Evolutionary conservation across 768 basidiomycete species (phyloP).

Genomic region (Rhodotorula toruloides): DNA sequence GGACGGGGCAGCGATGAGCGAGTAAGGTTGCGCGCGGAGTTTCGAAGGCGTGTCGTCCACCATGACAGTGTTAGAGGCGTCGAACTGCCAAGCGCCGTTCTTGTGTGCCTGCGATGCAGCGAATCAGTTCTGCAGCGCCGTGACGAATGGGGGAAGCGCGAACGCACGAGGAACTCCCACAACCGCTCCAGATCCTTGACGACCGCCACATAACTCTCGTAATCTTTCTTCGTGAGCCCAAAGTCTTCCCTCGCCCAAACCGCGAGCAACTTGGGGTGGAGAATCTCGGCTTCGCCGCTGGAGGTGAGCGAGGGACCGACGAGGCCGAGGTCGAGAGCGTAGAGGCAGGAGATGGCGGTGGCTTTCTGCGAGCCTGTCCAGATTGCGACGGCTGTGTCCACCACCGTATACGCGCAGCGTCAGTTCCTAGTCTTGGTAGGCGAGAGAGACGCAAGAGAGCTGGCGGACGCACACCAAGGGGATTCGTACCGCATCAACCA

Average conservation of each 20-base stretch:
- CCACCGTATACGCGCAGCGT: no score
- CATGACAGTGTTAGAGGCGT: conserved; percentile 21
- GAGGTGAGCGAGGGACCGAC: conserved; percentile 23
- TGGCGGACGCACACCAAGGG: conserved; percentile 19
- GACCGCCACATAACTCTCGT: conserved; percentile 17
- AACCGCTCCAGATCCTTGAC: conserved; percentile 28
- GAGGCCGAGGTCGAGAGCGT: conserved; percentile 30
- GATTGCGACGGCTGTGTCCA: conserved; percentile 22
- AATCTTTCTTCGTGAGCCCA: conserved; percentile 20
- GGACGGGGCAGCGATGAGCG: conserved; percentile 26
- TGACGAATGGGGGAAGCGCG: no score
- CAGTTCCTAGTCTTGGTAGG: no score
- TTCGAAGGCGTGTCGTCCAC: conserved; percentile 34
- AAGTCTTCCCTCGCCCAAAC: conserved; percentile 35
- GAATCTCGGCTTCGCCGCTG: conserved; percentile 21
- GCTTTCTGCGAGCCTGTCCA: conserved; percentile 28
- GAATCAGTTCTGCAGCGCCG: not conserved
- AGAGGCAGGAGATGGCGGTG: conserved; percentile 26
- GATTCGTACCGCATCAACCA: conserved; percentile 27
- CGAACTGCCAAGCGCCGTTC: not conserved
- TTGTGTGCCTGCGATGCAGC: not conserved
- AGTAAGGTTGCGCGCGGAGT: conserved; percentile 29
- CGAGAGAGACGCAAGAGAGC: no score
- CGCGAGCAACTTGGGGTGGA: conserved; percentile 31
- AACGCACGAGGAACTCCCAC: conserved; percentile 19